Evolutionary conservation across 495 filamentous ascomycete species (phyloP), one percentile per base, ranked within the genome.

Genomic region (Penicillium ochrochloron): DNA sequence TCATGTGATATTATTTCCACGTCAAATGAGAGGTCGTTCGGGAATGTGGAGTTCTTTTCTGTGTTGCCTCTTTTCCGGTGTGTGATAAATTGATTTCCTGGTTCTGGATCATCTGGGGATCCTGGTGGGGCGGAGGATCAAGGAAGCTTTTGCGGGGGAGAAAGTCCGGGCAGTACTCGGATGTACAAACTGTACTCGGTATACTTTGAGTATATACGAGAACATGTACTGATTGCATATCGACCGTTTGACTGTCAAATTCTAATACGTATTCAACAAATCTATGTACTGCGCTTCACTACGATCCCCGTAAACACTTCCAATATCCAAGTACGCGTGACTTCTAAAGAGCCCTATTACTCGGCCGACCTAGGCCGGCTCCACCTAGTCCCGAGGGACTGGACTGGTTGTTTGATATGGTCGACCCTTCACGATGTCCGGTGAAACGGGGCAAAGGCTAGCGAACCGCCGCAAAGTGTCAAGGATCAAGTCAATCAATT

Each of bases 1-100:
- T 69, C 71, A 70, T 69, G 71, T 73, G 69, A 73, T 70, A 59
- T 61, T 59, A 59, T 61, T 59, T 60, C 17, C 50, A 41, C 50
- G 42, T 64, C 48, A 39, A 50, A 65, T 29, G 51, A 65, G 62
- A 54, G 37, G 57, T 23, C 35, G 25, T 39, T 21, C 5, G 29
- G 19, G 25, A 37, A 55, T 57, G 57, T 63, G 61, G 57, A 58
- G 52, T 55, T 53, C 4, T 64, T 57, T 61, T 64, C 54, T 64
- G 66, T 53, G 46, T 64, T 21, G 19, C 39, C 46, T 41, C 46
- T 42, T 31, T 41, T 57, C 41, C 23, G 27, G 52, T 55, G 51
- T 48, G 19, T 12, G 21, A 27, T 27, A 4, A 4, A 27, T 27
- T 27, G 25, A 23, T 48, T 48, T 48, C 25, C 12, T 48, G 44